Evolutionary conservation across 805 yeast genomes (phyloP), one percentile per base, ranked within the genome.

Genomic region (Candida berthetii): DNA sequence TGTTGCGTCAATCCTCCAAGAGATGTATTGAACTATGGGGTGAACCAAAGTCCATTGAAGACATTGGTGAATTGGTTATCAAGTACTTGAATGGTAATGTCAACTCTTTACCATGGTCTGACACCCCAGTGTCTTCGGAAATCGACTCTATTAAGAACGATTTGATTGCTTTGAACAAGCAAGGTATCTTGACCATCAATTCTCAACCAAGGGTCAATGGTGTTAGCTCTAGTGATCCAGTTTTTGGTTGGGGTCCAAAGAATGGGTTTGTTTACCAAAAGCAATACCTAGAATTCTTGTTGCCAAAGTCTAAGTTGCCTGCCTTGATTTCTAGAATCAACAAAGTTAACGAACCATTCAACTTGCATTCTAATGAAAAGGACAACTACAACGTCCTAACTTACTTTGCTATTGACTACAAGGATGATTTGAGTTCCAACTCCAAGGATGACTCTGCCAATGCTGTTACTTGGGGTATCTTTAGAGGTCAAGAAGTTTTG

Each of bases 391-490:
- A 73, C 33, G 68, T 76, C 36, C 68, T 90, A 51, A 81, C 96
- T 3, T 91, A 78, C 64, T 90, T 88, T 57, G 82, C 90, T 4
- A 88, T 86, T 51, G 76, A 75, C 52, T 56, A 65, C 28, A 74
- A 78, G 3, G 78, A 75, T 35, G 62, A 77, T 34, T 67, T 89
- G 37, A 42, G 59, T 16, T 77, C 95, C 38, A 90, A 90, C 61
- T 79, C 88, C 37, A 74, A 74, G 19, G 80, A 76, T 36, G 86
- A 65, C 17, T 58, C 76, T 28, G 80, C 88, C 36, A 83, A 82
- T 48, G 96, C 93, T 22, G 95, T 93, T 8, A 93, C 99, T 1
- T 93, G 99, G 99, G 99, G 98, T 47, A 96, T 85, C 3, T 91
- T 93, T 72, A 95, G 95, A 7, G 82, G 82, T 61, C 78, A 89